A percentile compares a stretch with the other conserved stretches of the same genome.
phyloP scores from a whole-genome alignment of 129 eudicot genomes.

The Smallanthus sonchifolius region DNA sequence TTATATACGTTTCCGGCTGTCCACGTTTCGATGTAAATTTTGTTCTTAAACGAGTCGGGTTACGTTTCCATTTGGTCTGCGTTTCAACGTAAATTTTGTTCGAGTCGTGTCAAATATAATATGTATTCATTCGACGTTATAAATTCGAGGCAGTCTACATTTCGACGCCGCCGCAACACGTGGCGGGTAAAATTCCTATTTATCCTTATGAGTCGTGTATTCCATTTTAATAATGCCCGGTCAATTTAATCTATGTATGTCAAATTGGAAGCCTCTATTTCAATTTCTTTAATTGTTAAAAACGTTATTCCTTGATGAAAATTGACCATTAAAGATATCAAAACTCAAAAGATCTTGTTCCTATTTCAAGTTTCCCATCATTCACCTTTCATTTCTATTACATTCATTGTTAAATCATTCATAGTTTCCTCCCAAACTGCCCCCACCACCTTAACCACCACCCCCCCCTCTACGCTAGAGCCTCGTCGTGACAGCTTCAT shows the following conservation, averaged over 20 bases:
- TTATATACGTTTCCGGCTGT: no score
- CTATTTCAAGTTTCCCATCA: not conserved
- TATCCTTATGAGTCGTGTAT: no score
- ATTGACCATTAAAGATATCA: not conserved
- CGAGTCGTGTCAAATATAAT: no score
- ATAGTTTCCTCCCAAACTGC: not conserved
- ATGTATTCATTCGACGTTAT: no score
- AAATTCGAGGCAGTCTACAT: no score
- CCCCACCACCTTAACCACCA: not conserved
- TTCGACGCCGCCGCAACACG: no score
- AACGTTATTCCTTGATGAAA: not conserved
- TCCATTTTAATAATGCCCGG: not conserved
- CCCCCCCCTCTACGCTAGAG: not conserved
- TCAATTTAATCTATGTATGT: not conserved
- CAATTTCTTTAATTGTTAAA: not conserved
- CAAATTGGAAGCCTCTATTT: not conserved
- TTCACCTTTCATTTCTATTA: not conserved
- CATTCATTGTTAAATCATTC: not conserved
- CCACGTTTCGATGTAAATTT: no score
- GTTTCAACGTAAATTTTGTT: no score
- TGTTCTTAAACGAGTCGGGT: no score
- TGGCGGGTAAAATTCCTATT: no score
- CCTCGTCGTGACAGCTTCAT: not conserved
- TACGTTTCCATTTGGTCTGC: no score
- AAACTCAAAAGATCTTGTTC: not conserved